Base-by-base conservation (phyloP, 2,329 filamentous ascomycete species). In the Penicillium freii region DNA sequence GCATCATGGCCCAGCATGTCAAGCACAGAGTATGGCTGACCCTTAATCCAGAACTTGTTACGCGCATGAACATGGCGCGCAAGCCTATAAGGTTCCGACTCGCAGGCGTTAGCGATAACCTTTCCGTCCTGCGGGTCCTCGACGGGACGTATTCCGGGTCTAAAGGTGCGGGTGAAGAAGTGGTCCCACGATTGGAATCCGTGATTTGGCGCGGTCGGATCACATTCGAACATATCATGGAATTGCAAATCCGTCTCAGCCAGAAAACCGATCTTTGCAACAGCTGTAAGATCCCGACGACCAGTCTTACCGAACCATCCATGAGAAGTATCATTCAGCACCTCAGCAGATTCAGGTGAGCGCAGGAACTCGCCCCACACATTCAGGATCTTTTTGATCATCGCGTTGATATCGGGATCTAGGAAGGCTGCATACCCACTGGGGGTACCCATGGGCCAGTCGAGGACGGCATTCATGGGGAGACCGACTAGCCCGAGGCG, bases 181-280 rank as follows among this genome's bases (percentile, higher is more conserved):
- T 84, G 77, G 57, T 90, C 87, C 87, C 87, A 90, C 0, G 84
- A 88, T 55, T 78, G 82, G 75, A 78, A 90, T 19, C 87, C 87
- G 60, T 68, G 65, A 34, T 72, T 58, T 3, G 63, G 57, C 2
- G 60, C 63, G 0, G 53, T 56, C 0, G 69, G 60, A 38, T 73
- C 66, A 57, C 71, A 73, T 5, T 66, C 51, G 57, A 67, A 73
- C 54, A 73, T 58, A 0, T 71, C 57, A 5, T 69, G 66, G 51
- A 73, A 73, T n/a, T 64, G 56, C 27, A 66, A 51, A 36, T 63
- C 57, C 6, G 57, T 47, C 1, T 65, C 65, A 2, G 63, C 65
- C 5, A 56, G 56, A 2, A 52, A 52, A 5, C 64, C 65, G 0
- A 68, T 45, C 50, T 68, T 71, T 0, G 66, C 71, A 3, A 60